phyloP scores from a whole-genome alignment of 2,329 filamentous ascomycete genomes.

The Cephalotrichum gorgonifer region DNA sequence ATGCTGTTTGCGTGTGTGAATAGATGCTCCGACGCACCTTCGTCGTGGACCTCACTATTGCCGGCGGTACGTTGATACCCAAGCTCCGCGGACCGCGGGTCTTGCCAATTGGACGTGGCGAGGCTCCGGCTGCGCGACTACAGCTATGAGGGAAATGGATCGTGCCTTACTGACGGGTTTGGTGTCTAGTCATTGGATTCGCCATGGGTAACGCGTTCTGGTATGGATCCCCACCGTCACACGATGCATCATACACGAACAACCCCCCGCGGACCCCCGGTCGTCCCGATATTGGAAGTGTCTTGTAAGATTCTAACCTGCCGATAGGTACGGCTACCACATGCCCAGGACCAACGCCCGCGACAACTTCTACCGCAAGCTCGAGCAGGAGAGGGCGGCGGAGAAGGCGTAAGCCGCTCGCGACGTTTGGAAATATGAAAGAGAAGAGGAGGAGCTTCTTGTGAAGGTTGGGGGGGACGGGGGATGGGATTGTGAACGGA shows the following conservation, averaged over 20 bases:
- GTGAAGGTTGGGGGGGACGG: no score
- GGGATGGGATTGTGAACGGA: background rate
- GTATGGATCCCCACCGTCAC: conserved; percentile 27
- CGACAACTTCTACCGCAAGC: conserved; percentile 47
- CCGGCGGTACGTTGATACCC: background rate
- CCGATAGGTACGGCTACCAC: conserved; percentile 50
- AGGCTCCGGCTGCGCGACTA: background rate
- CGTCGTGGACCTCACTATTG: background rate
- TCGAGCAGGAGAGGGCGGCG: conserved; percentile 45
- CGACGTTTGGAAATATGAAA: no score
- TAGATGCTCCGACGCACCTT: background rate
- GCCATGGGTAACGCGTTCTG: conserved; percentile 46
- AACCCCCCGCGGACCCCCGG: background rate
- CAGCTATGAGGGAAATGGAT: conserved; percentile 19
- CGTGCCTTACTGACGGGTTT: background rate
- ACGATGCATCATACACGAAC: background rate
- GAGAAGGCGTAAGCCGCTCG: conserved; percentile 14
- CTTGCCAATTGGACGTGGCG: background rate
- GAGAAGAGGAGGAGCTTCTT: no score
- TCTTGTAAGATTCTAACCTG: background rate
- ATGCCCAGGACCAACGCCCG: conserved; percentile 48
- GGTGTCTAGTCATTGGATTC: conserved; percentile 40
- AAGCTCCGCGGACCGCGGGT: no score
- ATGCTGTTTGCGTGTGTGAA: no score
- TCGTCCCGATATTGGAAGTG: background rate